Conservation (phyloP, 345 rosid species). For the Durio zibethinus region DNA sequence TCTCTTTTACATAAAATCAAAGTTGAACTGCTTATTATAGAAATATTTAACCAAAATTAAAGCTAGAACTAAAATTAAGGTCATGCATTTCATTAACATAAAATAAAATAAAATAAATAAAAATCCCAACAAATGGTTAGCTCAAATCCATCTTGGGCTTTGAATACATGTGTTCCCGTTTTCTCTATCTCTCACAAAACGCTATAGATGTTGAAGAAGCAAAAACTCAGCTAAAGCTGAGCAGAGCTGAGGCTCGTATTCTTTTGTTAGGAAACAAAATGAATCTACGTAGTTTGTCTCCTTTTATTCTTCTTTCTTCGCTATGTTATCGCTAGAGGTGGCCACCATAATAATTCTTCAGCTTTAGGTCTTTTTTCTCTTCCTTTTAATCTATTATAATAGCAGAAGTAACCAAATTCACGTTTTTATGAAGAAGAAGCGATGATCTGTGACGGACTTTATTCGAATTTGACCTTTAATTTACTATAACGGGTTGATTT, state of each 20-base stretch:
- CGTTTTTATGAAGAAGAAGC: neutral
- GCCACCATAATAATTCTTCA: too few relatives aligned
- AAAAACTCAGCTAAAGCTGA: neutral
- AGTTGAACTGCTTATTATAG: too few relatives aligned
- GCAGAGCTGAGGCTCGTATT: neutral
- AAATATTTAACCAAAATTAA: too few relatives aligned
- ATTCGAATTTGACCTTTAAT: neutral
- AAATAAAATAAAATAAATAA: too few relatives aligned
- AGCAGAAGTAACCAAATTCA: neutral
- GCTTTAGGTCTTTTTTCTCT: conserved; percentile 8
- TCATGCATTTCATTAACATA: too few relatives aligned
- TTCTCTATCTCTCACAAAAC: neutral
- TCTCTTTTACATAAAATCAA: too few relatives aligned
- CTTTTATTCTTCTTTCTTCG: neutral
- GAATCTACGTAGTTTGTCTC: neutral
- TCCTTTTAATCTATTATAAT: too few relatives aligned
- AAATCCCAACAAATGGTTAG: too few relatives aligned
- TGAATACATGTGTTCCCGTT: neutral
- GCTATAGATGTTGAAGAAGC: neutral
- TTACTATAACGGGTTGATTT: neutral
- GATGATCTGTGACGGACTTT: neutral
- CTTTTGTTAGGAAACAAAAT: neutral
- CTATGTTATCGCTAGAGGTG: conserved; percentile 9
- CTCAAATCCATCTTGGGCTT: neutral
- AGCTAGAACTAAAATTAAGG: too few relatives aligned